Evolutionary conservation across 805 yeast genomes (phyloP).

Genomic region (Candida krabiensis): DNA sequence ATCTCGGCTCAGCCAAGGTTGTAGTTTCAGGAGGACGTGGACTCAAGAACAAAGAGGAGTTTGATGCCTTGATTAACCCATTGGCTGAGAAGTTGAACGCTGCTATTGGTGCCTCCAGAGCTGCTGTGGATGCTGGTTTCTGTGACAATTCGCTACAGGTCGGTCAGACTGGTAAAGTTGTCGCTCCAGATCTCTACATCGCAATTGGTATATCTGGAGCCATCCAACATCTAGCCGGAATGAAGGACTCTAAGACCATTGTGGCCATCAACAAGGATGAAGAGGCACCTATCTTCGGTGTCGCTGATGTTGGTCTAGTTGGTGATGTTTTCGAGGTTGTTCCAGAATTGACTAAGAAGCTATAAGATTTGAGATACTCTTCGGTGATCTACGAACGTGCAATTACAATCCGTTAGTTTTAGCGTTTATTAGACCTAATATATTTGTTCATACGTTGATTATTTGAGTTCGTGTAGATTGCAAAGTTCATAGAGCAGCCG

Average conservation of each 20-base stretch:
- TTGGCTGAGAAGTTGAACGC: slow-evolving; percentile 83
- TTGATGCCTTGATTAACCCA: slow-evolving; percentile 75
- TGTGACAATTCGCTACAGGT: slow-evolving; percentile 96
- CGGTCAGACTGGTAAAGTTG: slow-evolving; percentile 97
- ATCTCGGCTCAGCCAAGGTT: slow-evolving; percentile 74
- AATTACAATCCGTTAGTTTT: no score
- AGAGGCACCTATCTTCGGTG: slow-evolving; percentile 90
- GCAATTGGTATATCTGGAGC: slow-evolving; percentile 98
- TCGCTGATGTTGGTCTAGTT: slow-evolving; percentile 86
- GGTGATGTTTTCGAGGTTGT: slow-evolving; percentile 84
- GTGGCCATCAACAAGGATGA: slow-evolving; percentile 94
- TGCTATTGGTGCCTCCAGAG: slow-evolving; percentile 96
- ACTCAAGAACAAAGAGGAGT: slow-evolving; percentile 83
- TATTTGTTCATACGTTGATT: no score
- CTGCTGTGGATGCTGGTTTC: slow-evolving; percentile 95
- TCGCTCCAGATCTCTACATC: slow-evolving; percentile 91
- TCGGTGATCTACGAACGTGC: no score
- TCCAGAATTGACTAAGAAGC: slow-evolving; percentile 86
- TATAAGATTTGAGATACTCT: slow-evolving; percentile 38
- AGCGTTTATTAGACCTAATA: no score
- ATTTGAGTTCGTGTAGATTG: no score
- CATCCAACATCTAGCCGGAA: slow-evolving; percentile 96
- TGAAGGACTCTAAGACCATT: slow-evolving; percentile 92
- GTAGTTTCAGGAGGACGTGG: slow-evolving; percentile 96
- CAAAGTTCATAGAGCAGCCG: no score